Evolutionary conservation across 208 protist species (phyloP).

Genomic region (Balamuthia mandrillaris): DNA sequence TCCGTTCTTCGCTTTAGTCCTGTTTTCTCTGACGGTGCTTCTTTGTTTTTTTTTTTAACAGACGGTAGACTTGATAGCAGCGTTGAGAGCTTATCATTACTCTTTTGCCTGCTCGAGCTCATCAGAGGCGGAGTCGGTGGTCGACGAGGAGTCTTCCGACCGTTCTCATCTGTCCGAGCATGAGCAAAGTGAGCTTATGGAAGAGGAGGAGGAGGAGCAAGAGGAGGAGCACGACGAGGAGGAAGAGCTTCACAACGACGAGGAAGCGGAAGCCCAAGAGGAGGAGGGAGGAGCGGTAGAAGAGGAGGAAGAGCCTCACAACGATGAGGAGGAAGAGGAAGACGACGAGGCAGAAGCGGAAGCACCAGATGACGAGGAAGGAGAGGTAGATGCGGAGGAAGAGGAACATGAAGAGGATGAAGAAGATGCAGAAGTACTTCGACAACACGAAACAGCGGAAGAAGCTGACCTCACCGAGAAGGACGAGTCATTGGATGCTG

Average conservation of each 20-base stretch:
- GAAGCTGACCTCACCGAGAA: not conserved
- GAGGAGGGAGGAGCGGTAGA: not conserved
- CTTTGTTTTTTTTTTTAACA: not conserved
- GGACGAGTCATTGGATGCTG: no score
- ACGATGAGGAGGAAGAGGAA: not conserved
- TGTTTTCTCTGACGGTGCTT: not conserved
- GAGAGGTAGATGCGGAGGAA: not conserved
- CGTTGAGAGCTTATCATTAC: not conserved
- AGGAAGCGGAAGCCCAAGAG: slow-evolving; percentile 5
- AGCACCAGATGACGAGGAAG: not conserved
- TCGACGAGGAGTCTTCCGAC: not conserved
- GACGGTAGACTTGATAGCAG: not conserved
- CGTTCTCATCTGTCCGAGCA: not conserved
- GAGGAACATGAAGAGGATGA: not conserved
- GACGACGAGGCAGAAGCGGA: not conserved
- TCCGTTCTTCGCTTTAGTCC: not conserved
- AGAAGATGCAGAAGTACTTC: not conserved
- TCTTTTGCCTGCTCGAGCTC: not conserved
- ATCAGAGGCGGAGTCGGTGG: not conserved
- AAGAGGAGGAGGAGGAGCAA: not conserved
- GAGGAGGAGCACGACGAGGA: not conserved
- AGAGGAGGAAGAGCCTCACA: not conserved
- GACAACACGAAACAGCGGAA: not conserved
- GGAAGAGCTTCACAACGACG: not conserved
- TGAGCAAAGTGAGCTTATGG: not conserved